phyloP scores from a whole-genome alignment of 768 basidiomycete species.

The Hydnum rufescens region DNA sequence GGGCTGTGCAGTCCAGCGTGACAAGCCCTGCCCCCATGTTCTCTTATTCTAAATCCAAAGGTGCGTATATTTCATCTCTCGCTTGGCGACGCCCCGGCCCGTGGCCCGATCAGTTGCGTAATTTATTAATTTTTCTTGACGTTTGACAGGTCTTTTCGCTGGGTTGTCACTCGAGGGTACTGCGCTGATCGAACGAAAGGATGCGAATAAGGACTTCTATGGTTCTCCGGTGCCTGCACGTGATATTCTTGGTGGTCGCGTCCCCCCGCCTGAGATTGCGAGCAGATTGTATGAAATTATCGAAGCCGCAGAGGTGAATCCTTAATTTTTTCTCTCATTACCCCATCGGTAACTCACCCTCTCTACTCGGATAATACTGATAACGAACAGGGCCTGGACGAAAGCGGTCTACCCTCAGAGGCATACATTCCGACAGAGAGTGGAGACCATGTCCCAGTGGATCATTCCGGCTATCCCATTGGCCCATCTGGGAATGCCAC shows the following conservation, averaged over 20 bases:
- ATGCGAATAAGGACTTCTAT: constrained; percentile 92
- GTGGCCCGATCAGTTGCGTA: neutral
- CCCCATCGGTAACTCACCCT: constrained; percentile 21
- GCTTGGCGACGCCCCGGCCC: too few species aligned
- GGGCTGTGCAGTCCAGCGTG: constrained; percentile 65
- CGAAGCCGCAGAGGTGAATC: constrained; percentile 27
- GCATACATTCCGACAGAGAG: constrained; percentile 47
- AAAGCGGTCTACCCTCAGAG: constrained; percentile 53
- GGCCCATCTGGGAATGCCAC: neutral
- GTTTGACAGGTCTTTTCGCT: constrained; percentile 65
- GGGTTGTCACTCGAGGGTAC: constrained; percentile 91
- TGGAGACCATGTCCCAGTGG: constrained; percentile 12
- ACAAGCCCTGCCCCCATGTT: constrained; percentile 96
- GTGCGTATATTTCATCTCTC: constrained; percentile 27
- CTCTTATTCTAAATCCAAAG: constrained; percentile 89
- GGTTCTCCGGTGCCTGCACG: constrained; percentile 74
- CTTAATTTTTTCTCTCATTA: neutral
- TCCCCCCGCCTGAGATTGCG: constrained; percentile 95
- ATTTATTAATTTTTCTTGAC: neutral
- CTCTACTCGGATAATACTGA: neutral
- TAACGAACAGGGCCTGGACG: constrained; percentile 43
- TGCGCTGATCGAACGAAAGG: constrained; percentile 82
- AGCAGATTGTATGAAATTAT: constrained; percentile 87
- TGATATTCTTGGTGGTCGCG: constrained; percentile 82
- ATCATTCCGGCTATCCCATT: neutral